These are phyloP conservation scores for Rhizophora apiculata DNA, from an alignment of 345 rosid genomes.

Conservation along the genomic window DNA sequence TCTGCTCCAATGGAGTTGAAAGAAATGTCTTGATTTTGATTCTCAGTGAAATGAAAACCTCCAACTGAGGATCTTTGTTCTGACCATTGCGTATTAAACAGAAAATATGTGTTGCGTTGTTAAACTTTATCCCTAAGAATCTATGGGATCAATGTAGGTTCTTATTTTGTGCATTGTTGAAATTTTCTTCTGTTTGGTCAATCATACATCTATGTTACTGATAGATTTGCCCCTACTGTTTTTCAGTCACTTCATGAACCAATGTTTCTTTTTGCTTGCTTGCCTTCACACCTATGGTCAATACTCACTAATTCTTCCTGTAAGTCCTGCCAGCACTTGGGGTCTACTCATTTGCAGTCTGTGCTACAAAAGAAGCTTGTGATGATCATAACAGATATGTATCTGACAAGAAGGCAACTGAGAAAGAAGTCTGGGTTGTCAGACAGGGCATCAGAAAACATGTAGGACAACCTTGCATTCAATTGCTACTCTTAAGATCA, in stretches of 20 bases:
- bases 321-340: slow-evolving; percentile 99
- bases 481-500: no score
- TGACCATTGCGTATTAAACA: slow-evolving; percentile 24
- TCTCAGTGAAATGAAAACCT: slow-evolving; percentile 34
- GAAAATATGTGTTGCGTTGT: slow-evolving; percentile 57
- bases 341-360: slow-evolving; percentile 92
- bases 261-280: slow-evolving; percentile 93
- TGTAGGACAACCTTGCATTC: slow-evolving; percentile 38
- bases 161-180: neutral
- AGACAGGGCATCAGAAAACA: slow-evolving; percentile 66
- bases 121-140: slow-evolving; percentile 89
- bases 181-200: no score
- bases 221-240: slow-evolving; percentile 9
- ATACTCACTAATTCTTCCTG: slow-evolving; percentile 73
- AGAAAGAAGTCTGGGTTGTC: slow-evolving; percentile 93
- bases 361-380: slow-evolving; percentile 97
- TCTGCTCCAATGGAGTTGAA: no score
- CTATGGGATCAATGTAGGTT: slow-evolving; percentile 91
- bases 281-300: slow-evolving; percentile 99
- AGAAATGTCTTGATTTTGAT: slow-evolving; percentile 14
- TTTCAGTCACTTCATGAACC: slow-evolving; percentile 97
- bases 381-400: slow-evolving; percentile 94
- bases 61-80: slow-evolving; percentile 51
- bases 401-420: slow-evolving; percentile 95
- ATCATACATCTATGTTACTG: no score